Evolutionary conservation across 768 basidiomycete species (phyloP).

Genomic region (Kwoniella bestiolae): DNA sequence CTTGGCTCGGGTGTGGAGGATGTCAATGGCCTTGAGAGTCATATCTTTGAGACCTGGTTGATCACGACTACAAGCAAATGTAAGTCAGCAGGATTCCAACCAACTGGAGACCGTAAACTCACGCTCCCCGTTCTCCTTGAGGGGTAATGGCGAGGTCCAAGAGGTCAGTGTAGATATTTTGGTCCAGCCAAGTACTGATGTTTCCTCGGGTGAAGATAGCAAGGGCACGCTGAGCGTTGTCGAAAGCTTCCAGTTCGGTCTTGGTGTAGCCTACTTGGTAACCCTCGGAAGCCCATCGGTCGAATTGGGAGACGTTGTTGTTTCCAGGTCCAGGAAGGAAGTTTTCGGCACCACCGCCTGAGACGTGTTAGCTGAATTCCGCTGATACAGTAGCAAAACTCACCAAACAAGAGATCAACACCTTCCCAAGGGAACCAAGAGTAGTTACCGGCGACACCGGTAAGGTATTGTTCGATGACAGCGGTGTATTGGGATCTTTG

Average conservation of each 20-base stretch:
- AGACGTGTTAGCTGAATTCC: not conserved
- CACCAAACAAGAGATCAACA: conserved; percentile 48
- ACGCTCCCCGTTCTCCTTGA: conserved; percentile 33
- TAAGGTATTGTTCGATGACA: conserved; percentile 56
- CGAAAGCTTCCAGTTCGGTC: conserved; percentile 48
- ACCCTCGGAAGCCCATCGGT: conserved; percentile 48
- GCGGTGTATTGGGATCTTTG: conserved; percentile 53
- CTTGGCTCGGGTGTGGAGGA: conserved; percentile 54
- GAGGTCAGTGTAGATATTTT: conserved; percentile 53
- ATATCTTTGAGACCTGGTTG: conserved; percentile 59
- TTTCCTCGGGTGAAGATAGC: conserved; percentile 56
- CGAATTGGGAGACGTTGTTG: conserved; percentile 40
- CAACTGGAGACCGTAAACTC: not conserved
- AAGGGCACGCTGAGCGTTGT: conserved; percentile 52
- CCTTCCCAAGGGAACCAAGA: conserved; percentile 57
- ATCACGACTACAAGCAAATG: conserved; percentile 29
- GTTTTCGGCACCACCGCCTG: conserved; percentile 55
- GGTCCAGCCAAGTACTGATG: conserved; percentile 59
- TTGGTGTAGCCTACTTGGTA: conserved; percentile 57
- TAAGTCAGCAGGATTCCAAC: not conserved
- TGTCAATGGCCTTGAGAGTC: conserved; percentile 59
- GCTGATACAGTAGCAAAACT: not conserved
- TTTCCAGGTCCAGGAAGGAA: conserved; percentile 50
- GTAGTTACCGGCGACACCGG: conserved; percentile 53
- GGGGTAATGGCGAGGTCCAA: conserved; percentile 33